Conservation (phyloP, 1,284 basidiomycete genomes). For the Ustilago hordei region DNA sequence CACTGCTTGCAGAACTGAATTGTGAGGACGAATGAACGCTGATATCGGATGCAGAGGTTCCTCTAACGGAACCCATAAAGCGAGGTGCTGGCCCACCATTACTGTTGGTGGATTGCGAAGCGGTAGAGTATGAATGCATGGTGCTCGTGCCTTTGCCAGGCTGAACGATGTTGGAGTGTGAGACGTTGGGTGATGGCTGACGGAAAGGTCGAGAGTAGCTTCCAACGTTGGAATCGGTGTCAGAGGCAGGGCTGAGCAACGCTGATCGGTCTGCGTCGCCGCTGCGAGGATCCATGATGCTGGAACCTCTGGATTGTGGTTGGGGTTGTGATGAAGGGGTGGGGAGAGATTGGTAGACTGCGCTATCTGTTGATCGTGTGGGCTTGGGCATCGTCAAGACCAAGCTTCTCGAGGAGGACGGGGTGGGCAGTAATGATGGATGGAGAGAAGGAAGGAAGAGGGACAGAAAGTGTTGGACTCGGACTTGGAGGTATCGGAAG, state of each 20-base stretch:
- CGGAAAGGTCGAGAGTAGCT: slow-evolving; percentile 28
- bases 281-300: slow-evolving; percentile 12
- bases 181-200: slow-evolving; percentile 19
- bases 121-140: slow-evolving; percentile 24
- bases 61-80: slow-evolving; percentile 13
- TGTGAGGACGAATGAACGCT: slow-evolving; percentile 21
- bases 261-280: slow-evolving; percentile 9
- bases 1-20: slow-evolving; percentile 21
- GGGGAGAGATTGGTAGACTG: slow-evolving; percentile 16
- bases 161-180: slow-evolving; percentile 28
- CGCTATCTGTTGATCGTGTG: not conserved
- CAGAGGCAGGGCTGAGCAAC: slow-evolving; percentile 4
- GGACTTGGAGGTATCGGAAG: not conserved
- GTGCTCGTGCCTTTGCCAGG: slow-evolving; percentile 25
- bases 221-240: slow-evolving; percentile 3
- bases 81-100: slow-evolving; percentile 7
- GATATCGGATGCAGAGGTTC: slow-evolving; percentile 18
- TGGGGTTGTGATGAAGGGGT: not conserved
- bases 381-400: slow-evolving; percentile 1
- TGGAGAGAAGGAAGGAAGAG: not conserved
- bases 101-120: slow-evolving; percentile 20
- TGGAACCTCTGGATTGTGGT: not conserved
- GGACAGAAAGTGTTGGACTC: slow-evolving; percentile 5
- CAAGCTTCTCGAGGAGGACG: not conserved
- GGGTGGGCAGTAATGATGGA: not conserved